A percentile compares a stretch with the other conserved stretches of the same genome.
phyloP scores from a whole-genome alignment of 2,329 filamentous ascomycete species.

The Arthrobotrys conoides region DNA sequence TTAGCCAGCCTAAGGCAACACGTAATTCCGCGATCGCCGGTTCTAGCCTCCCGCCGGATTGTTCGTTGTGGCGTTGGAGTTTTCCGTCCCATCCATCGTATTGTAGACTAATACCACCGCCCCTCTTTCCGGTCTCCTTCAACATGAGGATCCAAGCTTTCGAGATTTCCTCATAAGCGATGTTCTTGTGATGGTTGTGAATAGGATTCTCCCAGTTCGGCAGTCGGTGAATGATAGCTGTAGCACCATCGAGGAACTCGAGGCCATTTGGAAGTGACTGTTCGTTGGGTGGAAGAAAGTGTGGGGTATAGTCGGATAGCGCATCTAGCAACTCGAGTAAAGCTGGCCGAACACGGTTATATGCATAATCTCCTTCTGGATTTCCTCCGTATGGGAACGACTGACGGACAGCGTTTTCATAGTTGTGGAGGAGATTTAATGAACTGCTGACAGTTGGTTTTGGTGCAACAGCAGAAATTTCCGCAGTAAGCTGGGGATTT shows the following conservation, averaged over 20 bases:
- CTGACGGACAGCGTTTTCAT: conserved; percentile 81
- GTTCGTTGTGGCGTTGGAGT: conserved; percentile 87
- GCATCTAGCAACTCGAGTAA: conserved; percentile 87
- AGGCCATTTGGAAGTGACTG: conserved; percentile 85
- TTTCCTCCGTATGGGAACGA: conserved; percentile 89
- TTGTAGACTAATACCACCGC: conserved; percentile 89
- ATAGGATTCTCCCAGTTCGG: conserved; percentile 91
- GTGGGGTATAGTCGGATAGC: conserved; percentile 91
- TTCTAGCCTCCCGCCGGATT: conserved; percentile 84
- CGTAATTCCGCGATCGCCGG: conserved; percentile 74
- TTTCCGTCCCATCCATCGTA: conserved; percentile 94
- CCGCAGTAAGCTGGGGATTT: conserved; percentile 85
- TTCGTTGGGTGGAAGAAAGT: conserved; percentile 94
- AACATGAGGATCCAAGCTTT: conserved; percentile 94
- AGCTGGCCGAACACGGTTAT: conserved; percentile 88
- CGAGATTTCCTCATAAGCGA: conserved; percentile 95
- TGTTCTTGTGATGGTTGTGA: conserved; percentile 92
- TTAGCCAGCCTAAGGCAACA: conserved; percentile 60
- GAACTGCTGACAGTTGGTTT: conserved; percentile 87
- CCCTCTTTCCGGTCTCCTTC: conserved; percentile 89
- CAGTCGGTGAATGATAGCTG: conserved; percentile 87
- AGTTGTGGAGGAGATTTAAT: conserved; percentile 83
- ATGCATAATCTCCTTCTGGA: conserved; percentile 89
- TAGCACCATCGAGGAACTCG: conserved; percentile 89
- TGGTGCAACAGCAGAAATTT: conserved; percentile 86